Conservation (phyloP, 169 alveolate species). For the Amoebophrya sp. region DNA sequence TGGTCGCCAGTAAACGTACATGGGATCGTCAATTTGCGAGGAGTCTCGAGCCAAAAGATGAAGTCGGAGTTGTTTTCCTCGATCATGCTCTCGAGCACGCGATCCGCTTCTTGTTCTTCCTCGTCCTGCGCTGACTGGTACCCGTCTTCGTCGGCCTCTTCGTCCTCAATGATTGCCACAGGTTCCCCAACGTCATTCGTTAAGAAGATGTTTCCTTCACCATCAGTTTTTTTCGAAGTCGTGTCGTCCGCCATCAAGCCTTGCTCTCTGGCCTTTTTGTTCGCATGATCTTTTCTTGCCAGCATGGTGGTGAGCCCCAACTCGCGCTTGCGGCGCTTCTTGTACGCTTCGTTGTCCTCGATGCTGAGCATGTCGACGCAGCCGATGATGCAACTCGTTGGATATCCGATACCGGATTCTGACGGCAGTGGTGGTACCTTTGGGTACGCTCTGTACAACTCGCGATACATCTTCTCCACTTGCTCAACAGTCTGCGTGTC, state of each 20-base stretch:
- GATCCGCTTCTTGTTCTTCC: not conserved
- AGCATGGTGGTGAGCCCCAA: not conserved
- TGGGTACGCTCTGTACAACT: slow-evolving; percentile 41
- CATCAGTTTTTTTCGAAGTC: not conserved
- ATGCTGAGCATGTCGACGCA: not conserved
- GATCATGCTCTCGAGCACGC: not conserved
- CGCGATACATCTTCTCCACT: slow-evolving; percentile 52
- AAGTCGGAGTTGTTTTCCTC: slow-evolving; percentile 6
- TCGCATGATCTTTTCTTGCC: no score
- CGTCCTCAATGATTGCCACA: no score
- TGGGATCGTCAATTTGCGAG: not conserved
- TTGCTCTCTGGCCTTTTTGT: no score
- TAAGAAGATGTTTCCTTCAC: not conserved
- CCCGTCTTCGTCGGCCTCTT: no score
- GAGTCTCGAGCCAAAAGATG: slow-evolving; percentile 7
- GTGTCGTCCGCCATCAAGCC: not conserved
- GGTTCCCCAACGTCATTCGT: no score
- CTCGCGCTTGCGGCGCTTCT: not conserved
- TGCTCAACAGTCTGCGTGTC: slow-evolving; percentile 51
- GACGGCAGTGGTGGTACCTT: not conserved
- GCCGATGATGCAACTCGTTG: slow-evolving; percentile 1
- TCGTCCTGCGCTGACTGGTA: no score
- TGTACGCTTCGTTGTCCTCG: not conserved
- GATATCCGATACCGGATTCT: not conserved
- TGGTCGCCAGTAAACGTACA: not conserved